Conservation (phyloP, 225 moss, liverwort and hornwort genomes). For the Anthoceros angustus region DNA sequence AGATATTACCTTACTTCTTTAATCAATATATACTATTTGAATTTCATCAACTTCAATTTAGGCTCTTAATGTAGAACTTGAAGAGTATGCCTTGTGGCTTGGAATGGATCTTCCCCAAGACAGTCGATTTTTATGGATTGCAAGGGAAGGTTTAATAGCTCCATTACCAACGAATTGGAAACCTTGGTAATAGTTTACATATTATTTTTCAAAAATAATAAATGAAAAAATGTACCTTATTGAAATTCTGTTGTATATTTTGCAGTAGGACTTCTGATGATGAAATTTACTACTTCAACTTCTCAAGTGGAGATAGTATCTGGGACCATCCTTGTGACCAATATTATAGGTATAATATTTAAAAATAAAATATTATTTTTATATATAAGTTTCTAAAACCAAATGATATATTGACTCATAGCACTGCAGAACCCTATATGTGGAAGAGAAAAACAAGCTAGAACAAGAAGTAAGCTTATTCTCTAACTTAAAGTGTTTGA, state of each 20-base stretch:
- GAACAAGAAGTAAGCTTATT: neutral
- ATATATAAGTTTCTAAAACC: neutral
- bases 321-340: slow-evolving; percentile 78
- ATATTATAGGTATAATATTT: slow-evolving; percentile 23
- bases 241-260: neutral
- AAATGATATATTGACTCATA: too few species aligned
- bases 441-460: neutral
- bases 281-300: slow-evolving; percentile 62
- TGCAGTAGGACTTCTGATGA: slow-evolving; percentile 43
- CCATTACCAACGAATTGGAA: slow-evolving; percentile 46
- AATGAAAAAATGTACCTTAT: too few species aligned
- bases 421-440: neutral
- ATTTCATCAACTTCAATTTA: neutral
- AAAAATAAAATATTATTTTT: neutral
- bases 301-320: slow-evolving; percentile 37
- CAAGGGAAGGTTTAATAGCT: slow-evolving; percentile 36
- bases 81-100: slow-evolving; percentile 50
- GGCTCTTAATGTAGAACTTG: slow-evolving; percentile 21
- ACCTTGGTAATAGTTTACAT: slow-evolving; percentile 39
- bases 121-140: slow-evolving; percentile 46
- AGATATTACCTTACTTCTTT: too few species aligned
- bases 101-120: slow-evolving; percentile 58
- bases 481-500: neutral
- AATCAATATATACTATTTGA: too few species aligned
- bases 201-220: too few species aligned